Evolutionary conservation across 1,284 basidiomycete species (phyloP), one percentile per base, ranked within the genome.

Genomic region (Microbotryum intermedium): DNA sequence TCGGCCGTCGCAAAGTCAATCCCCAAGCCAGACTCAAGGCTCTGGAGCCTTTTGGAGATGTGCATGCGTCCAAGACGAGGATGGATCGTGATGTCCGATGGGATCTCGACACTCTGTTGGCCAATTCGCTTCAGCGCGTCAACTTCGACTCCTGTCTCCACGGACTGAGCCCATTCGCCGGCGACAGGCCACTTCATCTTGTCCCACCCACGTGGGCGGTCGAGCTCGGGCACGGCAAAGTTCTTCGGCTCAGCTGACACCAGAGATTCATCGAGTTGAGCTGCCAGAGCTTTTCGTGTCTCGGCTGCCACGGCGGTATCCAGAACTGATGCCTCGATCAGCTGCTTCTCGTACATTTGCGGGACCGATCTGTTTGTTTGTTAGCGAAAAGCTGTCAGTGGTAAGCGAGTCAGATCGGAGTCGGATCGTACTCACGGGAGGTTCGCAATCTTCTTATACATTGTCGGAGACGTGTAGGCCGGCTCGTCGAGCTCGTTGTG

Each of bases 401-500:
- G n/a, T 10, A n/a, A 45, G 39, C n/a, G n/a, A n/a, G n/a, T 21
- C 53, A 53, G 5, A 10, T 39, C 9, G 26, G 18, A 10, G 28
- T 11, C 9, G 6, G 11, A 6, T 28, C 6, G 16, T 11, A 57
- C 60, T 42, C 4, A 64, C 60, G 60, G 60, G 0, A 67, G 54
- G n/a, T 57, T 43, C 25, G 52, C 54, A 59, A 67, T 67, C 50
- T 48, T 47, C n/a, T 56, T 30, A 34, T 67, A 62, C 65, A 67
- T 67, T 26, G 46, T 72, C 59, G 29, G 73, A 90, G 71, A 88
- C 86, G 93, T 95, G 74, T 91, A 90, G 20, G 84, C 83, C 0
- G 93, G 92, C 67, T 92, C 82, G 71, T 94, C 90, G 39, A 93
- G 81, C 75, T 93, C 90, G 71, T 93, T 93, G 74, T 93, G 90